phyloP scores from a whole-genome alignment of 2,329 filamentous ascomycete species.

The Ophiostoma sp. region DNA sequence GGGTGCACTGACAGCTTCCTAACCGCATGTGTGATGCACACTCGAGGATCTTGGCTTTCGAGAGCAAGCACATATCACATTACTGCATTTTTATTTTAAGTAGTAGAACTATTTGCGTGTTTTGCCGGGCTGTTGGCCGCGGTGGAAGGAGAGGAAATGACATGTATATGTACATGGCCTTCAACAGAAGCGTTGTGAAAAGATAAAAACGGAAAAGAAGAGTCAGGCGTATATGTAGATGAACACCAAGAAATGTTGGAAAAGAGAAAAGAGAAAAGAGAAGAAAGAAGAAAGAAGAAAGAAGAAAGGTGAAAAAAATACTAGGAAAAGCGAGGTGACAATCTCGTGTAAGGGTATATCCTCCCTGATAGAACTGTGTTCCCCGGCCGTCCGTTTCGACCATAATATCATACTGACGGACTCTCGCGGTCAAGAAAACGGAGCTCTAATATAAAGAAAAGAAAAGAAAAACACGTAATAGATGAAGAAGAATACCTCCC shows the following conservation, averaged over 20 bases:
- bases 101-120: background rate
- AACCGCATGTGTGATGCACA: background rate
- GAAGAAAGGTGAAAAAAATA: background rate
- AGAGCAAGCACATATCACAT: background rate
- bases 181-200: background rate
- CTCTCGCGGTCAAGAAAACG: background rate
- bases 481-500: background rate
- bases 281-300: background rate
- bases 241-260: background rate
- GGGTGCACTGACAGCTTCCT: background rate
- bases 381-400: background rate
- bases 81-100: background rate
- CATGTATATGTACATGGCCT: background rate
- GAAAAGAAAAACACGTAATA: too few species aligned
- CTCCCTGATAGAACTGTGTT: background rate
- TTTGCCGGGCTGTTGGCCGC: background rate
- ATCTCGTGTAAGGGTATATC: constrained; percentile 5
- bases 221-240: background rate
- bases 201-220: background rate
- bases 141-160: background rate
- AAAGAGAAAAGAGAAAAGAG: background rate
- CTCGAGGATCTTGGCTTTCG: too few species aligned
- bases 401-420: background rate
- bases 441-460: background rate
- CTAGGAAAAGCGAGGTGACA: background rate